Evolutionary conservation across 805 yeast genomes (phyloP), one percentile per base, ranked within the genome.

Genomic region (Hanseniaspora occidentalis): DNA sequence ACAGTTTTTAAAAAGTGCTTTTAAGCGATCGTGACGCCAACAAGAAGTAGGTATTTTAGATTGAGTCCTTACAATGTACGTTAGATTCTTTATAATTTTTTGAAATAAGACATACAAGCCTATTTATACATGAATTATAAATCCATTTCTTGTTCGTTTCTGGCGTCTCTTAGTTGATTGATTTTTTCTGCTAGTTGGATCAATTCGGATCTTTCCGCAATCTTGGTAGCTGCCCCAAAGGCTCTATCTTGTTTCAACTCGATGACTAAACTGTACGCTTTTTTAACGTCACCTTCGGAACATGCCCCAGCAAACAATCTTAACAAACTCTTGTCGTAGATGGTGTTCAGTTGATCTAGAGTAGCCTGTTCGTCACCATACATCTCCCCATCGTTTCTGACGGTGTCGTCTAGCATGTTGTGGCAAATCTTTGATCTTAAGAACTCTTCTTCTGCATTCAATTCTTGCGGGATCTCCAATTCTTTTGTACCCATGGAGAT

Each of bases 211-310:
- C 95, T 70, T 52, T 83, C 83, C 1, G 95, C 85, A 41, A 89
- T 83, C 59, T 81, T 81, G 11, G 74, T 65, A 1, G 96, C 95
- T 0, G 96, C 96, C 41, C 69, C 70, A 46, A 88, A 62, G 2
- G 95, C 94, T 48, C 80, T 77, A 45, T 82, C 89, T 48, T 77
- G 80, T 49, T 76, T 74, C 49, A 89, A 65, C 51, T 81, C 75
- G 45, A 67, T 70, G 6, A 76, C 86, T 22, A 92, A 57, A 25
- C 80, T 77, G 45, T 75, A 65, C 1, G 94, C 92, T 56, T 79
- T 79, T 40, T 70, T 70, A 31, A 71, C 57, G 41, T 77, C 72
- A 33, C 75, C 71, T 18, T 77, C 80, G 16, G 75, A 67, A 58
- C 96, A 88, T 1, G 89, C 75, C 11, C 63, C 66, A 3, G 81